These are phyloP conservation scores for Plenodomus lindquistii DNA, from an alignment of 2,329 filamentous ascomycete species.

Conservation along the genomic window DNA sequence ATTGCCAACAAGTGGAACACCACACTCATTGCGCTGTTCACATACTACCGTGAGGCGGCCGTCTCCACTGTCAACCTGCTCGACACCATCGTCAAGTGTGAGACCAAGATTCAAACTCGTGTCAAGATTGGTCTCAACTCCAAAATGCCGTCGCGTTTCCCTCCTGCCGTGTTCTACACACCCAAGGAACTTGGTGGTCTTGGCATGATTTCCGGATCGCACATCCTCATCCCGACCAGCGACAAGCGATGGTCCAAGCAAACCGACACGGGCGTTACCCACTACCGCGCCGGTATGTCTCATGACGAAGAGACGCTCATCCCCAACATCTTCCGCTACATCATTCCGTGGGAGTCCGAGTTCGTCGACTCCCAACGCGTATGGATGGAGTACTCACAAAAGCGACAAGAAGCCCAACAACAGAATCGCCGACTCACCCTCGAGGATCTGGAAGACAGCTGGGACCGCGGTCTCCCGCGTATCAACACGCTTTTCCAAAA, in stretches of 20 bases:
- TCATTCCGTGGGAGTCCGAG: slow-evolving; percentile 98
- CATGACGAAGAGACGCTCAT: slow-evolving; percentile 98
- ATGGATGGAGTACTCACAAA: slow-evolving; percentile 99
- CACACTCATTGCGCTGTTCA: slow-evolving; percentile 93
- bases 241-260: slow-evolving; percentile 99
- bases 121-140: slow-evolving; percentile 99
- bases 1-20: slow-evolving; percentile 99
- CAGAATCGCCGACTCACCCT: slow-evolving; percentile 93
- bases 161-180: slow-evolving; percentile 97
- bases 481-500: slow-evolving; percentile 99
- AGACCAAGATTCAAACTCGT: slow-evolving; percentile 98
- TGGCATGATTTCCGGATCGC: slow-evolving; percentile 98
- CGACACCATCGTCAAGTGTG: slow-evolving; percentile 98
- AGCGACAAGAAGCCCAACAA: slow-evolving; percentile 93
- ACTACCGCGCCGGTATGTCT: slow-evolving; percentile 97
- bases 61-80: slow-evolving; percentile 92
- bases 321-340: slow-evolving; percentile 98
- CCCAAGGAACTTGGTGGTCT: slow-evolving; percentile 96
- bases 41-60: slow-evolving; percentile 96
- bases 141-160: slow-evolving; percentile 99
- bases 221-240: slow-evolving; percentile 94
- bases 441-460: slow-evolving; percentile 96
- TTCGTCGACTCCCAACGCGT: slow-evolving; percentile 99
- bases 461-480: slow-evolving; percentile 94
- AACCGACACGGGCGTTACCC: slow-evolving; percentile 94